Conservation (phyloP, 495 filamentous ascomycete species). For the Aspergillus homomorphus region DNA sequence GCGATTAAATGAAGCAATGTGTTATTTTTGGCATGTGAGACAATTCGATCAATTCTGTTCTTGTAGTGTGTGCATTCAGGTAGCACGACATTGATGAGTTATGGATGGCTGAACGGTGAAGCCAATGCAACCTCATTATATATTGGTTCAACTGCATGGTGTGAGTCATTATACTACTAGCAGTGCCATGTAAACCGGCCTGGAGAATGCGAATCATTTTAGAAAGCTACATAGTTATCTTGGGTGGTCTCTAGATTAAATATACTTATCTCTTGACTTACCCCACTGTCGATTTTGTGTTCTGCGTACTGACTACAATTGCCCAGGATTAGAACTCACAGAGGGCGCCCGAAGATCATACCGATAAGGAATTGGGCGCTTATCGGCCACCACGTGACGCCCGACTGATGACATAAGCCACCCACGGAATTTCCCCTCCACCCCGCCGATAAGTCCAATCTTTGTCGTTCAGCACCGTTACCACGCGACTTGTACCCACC, state of each 20-base stretch:
- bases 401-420: not conserved
- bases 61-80: not conserved
- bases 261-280: too few species aligned
- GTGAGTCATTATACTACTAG: not conserved
- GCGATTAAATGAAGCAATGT: not conserved
- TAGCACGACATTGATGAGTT: not conserved
- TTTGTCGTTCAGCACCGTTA: not conserved
- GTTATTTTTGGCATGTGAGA: not conserved
- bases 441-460: not conserved
- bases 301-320: too few species aligned
- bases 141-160: not conserved
- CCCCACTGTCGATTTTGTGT: too few species aligned
- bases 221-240: too few species aligned
- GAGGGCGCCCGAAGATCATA: not conserved
- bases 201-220: too few species aligned
- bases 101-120: not conserved
- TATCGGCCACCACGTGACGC: not conserved
- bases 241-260: too few species aligned
- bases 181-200: too few species aligned
- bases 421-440: constrained; percentile 2
- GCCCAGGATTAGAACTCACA: too few species aligned
- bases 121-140: not conserved
- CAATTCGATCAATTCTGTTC: not conserved
- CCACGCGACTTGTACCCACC: constrained; percentile 2
- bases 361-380: not conserved